Conservation (phyloP, 306 rosid genomes). For the Prinsepia uniflora region DNA sequence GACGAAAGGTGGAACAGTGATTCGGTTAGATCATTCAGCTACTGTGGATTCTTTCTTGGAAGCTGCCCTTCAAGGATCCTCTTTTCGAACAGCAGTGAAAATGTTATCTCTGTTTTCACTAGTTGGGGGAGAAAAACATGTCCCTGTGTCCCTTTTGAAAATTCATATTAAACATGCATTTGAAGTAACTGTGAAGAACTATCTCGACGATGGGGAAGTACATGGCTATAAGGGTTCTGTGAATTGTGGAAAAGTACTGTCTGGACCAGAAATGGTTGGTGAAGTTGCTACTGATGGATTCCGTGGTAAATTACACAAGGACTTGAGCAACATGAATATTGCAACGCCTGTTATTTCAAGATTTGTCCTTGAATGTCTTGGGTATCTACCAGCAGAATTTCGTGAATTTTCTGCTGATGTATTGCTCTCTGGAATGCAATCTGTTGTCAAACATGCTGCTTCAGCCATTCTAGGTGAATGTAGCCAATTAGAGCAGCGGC, state of each 20-base stretch:
- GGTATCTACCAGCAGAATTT: slow-evolving; percentile 66
- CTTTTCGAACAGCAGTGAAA: slow-evolving; percentile 72
- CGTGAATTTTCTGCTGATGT: slow-evolving; percentile 63
- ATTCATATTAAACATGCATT: slow-evolving; percentile 65
- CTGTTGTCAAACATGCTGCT: slow-evolving; percentile 65
- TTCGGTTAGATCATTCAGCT: slow-evolving; percentile 74
- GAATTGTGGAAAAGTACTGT: slow-evolving; percentile 32
- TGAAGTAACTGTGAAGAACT: slow-evolving; percentile 58
- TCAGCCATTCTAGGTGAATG: slow-evolving; percentile 69
- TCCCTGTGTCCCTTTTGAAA: slow-evolving; percentile 69
- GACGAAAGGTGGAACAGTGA: slow-evolving; percentile 70
- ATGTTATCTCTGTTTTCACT: slow-evolving; percentile 62
- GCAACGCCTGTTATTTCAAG: slow-evolving; percentile 50
- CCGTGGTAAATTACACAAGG: slow-evolving; percentile 36
- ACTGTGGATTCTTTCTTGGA: slow-evolving; percentile 71
- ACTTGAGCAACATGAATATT: slow-evolving; percentile 34
- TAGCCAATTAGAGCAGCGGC: slow-evolving; percentile 54
- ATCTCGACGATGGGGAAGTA: slow-evolving; percentile 38
- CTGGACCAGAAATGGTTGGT: slow-evolving; percentile 21
- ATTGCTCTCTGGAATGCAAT: slow-evolving; percentile 72
- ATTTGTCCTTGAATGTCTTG: slow-evolving; percentile 73
- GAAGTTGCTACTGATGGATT: slow-evolving; percentile 35
- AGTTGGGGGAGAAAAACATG: slow-evolving; percentile 71
- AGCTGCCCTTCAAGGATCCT: slow-evolving; percentile 73
- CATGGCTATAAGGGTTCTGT: slow-evolving; percentile 32